Evolutionary conservation across 768 basidiomycete species (phyloP).

Genomic region (Daedaleopsis sinensis): DNA sequence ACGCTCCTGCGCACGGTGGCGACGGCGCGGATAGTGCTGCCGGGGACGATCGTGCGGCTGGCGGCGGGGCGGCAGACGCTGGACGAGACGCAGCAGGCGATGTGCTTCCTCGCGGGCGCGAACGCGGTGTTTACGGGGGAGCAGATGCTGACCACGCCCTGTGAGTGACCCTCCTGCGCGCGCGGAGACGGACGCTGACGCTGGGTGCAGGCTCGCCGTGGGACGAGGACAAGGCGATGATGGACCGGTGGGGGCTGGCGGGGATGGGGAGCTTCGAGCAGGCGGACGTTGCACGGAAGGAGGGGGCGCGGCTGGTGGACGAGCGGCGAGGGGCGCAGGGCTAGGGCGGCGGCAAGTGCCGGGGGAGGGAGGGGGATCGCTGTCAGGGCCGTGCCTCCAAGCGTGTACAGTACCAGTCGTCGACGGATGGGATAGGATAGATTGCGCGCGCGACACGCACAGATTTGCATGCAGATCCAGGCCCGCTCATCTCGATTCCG

Average conservation of each 20-base stretch:
- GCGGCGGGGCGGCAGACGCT: slow-evolving; percentile 93
- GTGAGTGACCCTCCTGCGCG: slow-evolving; percentile 47
- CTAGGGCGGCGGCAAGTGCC: no score
- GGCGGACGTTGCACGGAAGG: slow-evolving; percentile 56
- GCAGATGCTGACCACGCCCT: slow-evolving; percentile 95
- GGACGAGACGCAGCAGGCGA: slow-evolving; percentile 89
- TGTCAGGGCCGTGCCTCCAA: not conserved
- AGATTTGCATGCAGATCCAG: slow-evolving; percentile 19
- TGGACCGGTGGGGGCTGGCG: slow-evolving; percentile 88
- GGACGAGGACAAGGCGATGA: slow-evolving; percentile 98
- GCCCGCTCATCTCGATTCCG: slow-evolving; percentile 10
- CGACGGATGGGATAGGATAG: not conserved
- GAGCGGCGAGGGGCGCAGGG: no score
- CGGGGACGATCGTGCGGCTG: slow-evolving; percentile 90
- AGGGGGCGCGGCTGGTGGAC: slow-evolving; percentile 37
- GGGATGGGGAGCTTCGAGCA: slow-evolving; percentile 94
- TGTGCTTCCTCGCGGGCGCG: slow-evolving; percentile 99
- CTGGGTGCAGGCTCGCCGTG: slow-evolving; percentile 78
- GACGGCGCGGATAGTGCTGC: slow-evolving; percentile 90
- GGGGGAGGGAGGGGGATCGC: not conserved
- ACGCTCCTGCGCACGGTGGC: slow-evolving; percentile 92
- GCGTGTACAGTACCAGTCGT: not conserved
- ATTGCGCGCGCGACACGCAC: slow-evolving; percentile 14
- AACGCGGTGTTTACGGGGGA: slow-evolving; percentile 99
- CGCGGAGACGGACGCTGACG: no score